Base-by-base conservation (phyloP, 768 basidiomycete species). In the Cantharellus cinnabarinus region DNA sequence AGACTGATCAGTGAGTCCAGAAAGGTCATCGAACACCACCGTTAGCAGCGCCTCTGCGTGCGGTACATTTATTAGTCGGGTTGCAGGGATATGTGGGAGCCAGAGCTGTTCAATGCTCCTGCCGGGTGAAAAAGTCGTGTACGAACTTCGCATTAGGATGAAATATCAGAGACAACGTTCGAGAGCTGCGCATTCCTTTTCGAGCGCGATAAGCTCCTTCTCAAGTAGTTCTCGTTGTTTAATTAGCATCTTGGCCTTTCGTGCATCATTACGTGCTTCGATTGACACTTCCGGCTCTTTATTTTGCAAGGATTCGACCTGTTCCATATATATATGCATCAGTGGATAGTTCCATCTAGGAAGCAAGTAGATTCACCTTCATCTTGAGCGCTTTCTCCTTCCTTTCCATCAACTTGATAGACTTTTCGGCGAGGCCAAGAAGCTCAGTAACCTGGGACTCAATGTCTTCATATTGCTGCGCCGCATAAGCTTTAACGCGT, bases 401-500 rank as follows among this genome's bases (percentile, higher is more conserved):
- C 29, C 58, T 61, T 42, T 62, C 61, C n/a, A 62, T 20, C 42
- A 58, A 60, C 37, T 58, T 50, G 20, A 62, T 52, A 15, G 61
- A 61, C 55, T 62, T 62, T 40, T 62, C 61, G 3, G 60, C 61
- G 42, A 62, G 62, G 2, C 39, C 40, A 29, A 62, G 61, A 5
- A 62, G 51, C 54, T 62, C 58, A 14, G 53, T 58, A 4, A 62
- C 42, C 52, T 62, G 61, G 5, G 61, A 59, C 37, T 54, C 59
- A 15, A 62, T 61, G 4, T 58, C 61, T 5, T 61, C 60, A 15
- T 40, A 35, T n/a, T 62, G 60, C 14, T 62, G 51, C 2, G 59
- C 42, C 29, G 61, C 42, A 41, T 62, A 42, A 29, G 42, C 60
- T 4, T 50, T 14, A 5, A 62, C 41, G 3, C 42, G 38, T n/a